These are phyloP conservation scores for Quambalaria eucalypti DNA, from an alignment of 1,284 basidiomycete species.

Conservation along the genomic window DNA sequence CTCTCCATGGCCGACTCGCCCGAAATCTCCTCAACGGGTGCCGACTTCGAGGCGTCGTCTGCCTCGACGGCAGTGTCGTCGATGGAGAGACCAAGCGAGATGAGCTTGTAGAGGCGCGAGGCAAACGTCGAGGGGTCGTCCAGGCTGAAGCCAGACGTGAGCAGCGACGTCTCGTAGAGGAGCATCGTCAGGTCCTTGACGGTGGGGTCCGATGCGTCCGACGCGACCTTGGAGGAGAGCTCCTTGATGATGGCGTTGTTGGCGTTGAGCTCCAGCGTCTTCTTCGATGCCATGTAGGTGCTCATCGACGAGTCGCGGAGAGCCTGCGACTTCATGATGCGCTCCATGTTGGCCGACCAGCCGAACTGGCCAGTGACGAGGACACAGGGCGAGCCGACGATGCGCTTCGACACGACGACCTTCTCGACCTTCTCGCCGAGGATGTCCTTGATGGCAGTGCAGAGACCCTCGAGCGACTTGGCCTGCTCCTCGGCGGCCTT, in stretches of 20 bases:
- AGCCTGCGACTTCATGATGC: conserved; percentile 99
- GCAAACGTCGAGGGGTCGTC: conserved; percentile 92
- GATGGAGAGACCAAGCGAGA: conserved; percentile 59
- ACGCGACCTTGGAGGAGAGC: conserved; percentile 83
- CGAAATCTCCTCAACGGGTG: conserved; percentile 28
- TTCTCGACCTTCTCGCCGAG: conserved; percentile 99
- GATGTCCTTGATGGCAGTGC: conserved; percentile 92
- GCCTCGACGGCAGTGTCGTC: conserved; percentile 42
- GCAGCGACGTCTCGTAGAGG: conserved; percentile 90
- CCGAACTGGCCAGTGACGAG: conserved; percentile 92
- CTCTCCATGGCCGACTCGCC: conserved; percentile 46
- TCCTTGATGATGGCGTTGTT: conserved; percentile 90
- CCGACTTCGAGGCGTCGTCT: conserved; percentile 18
- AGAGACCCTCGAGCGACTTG: conserved; percentile 76
- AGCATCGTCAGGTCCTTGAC: conserved; percentile 91
- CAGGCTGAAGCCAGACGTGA: conserved; percentile 66
- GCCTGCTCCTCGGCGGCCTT: conserved; percentile 76
- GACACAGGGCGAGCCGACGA: conserved; percentile 46
- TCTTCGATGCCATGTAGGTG: conserved; percentile 87
- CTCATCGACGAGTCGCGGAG: conserved; percentile 98
- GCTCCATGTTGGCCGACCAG: conserved; percentile 99
- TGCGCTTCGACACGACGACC: conserved; percentile 91
- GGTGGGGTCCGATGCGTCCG: conserved; percentile 91
- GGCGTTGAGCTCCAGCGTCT: conserved; percentile 97
- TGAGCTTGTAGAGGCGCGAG: conserved; percentile 94